phyloP scores from a whole-genome alignment of 306 rosid genomes.

The barrel medic (Medicago truncatula) region DNA sequence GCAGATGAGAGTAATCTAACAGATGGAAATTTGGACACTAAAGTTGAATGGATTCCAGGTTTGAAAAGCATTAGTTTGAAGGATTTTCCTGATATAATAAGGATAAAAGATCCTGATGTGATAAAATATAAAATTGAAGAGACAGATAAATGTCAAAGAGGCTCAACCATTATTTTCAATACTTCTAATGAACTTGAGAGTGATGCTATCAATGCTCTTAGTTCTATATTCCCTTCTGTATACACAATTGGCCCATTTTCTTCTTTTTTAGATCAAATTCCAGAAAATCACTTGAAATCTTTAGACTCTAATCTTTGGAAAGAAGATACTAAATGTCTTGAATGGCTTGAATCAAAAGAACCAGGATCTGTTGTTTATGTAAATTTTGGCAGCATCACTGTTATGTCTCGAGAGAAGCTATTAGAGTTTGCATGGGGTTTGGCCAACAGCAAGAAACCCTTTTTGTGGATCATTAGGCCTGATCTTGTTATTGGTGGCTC shows the following conservation, averaged over 20 bases:
- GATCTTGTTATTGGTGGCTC: constrained; percentile 7
- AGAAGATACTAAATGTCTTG: constrained; percentile 40
- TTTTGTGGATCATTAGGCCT: constrained; percentile 24
- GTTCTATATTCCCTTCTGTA: neutral
- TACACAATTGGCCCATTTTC: neutral
- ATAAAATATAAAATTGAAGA: neutral
- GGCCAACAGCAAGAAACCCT: neutral
- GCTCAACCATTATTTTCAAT: constrained; percentile 6
- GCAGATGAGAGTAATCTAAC: constrained; percentile 35
- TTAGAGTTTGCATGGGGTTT: constrained; percentile 31
- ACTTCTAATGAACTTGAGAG: constrained; percentile 33
- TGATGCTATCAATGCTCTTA: neutral
- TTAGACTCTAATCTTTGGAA: constrained; percentile 45
- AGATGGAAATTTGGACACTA: constrained; percentile 15
- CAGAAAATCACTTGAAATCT: neutral
- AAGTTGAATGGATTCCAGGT: constrained; percentile 34
- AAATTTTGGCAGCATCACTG: neutral
- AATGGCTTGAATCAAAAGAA: constrained; percentile 40
- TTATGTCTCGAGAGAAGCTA: neutral
- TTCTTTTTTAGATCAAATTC: constrained; percentile 2
- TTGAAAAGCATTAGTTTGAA: constrained; percentile 11
- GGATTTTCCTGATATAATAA: neutral
- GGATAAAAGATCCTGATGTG: constrained; percentile 19
- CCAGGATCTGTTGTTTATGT: neutral
- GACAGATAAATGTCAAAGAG: neutral